phyloP scores from a whole-genome alignment of 805 yeast genomes.

The Saccharomyces cerevisiae region DNA sequence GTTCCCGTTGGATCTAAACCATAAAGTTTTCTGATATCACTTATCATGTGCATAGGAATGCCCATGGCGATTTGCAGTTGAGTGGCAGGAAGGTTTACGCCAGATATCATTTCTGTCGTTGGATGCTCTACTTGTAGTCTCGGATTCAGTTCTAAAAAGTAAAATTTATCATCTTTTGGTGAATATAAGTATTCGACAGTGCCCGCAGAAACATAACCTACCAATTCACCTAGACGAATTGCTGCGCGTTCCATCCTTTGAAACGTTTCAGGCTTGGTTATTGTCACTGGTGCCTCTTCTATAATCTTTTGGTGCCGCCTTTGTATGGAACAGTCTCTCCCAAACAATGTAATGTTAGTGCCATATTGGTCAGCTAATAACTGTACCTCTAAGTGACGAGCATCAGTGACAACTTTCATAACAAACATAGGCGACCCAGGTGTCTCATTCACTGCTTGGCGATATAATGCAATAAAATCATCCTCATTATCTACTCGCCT shows the following conservation, averaged over 20 bases:
- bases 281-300: constrained; percentile 98
- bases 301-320: constrained; percentile 98
- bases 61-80: constrained; percentile 99
- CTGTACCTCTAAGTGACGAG: constrained; percentile 97
- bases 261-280: constrained; percentile 82
- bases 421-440: constrained; percentile 98
- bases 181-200: constrained; percentile 96
- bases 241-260: constrained; percentile 94
- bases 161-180: constrained; percentile 87
- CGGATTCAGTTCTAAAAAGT: constrained; percentile 94
- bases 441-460: constrained; percentile 93
- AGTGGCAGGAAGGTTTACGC: constrained; percentile 96
- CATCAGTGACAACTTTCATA: constrained; percentile 94
- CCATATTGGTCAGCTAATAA: constrained; percentile 97
- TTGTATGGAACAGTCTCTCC: constrained; percentile 99
- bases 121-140: constrained; percentile 99
- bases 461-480: constrained; percentile 67
- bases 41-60: constrained; percentile 89
- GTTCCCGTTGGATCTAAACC: constrained; percentile 94
- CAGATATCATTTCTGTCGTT: constrained; percentile 98
- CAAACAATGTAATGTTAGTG: constrained; percentile 91
- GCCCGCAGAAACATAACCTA: constrained; percentile 98
- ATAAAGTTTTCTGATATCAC: constrained; percentile 84
- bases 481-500: constrained; percentile 85
- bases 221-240: constrained; percentile 90